Percentiles rank a stretch among this genome's conserved stretches.
These are phyloP conservation scores for Strigomonas culicis DNA, from an alignment of 208 protist species.

Conservation along the genomic window DNA sequence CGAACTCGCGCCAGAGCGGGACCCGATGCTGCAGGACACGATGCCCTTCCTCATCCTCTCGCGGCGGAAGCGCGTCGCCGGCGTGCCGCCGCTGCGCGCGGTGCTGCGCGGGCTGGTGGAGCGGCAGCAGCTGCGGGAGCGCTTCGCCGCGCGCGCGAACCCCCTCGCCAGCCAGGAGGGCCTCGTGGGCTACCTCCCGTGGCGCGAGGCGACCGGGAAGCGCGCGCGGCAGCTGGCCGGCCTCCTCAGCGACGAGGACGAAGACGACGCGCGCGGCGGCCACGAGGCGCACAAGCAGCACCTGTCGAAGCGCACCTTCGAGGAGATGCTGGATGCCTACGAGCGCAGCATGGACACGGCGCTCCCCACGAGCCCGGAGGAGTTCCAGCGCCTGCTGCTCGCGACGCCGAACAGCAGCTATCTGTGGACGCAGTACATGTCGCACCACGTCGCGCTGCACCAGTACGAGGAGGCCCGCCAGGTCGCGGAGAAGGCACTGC, in stretches of 20 bases:
- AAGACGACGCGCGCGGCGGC: constrained; percentile 19
- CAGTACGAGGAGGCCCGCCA: constrained; percentile 88
- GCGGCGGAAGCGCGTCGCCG: constrained; percentile 29
- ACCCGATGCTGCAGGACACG: constrained; percentile 34
- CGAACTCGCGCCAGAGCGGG: constrained; percentile 58
- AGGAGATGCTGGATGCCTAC: constrained; percentile 85
- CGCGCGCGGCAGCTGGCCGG: constrained; percentile 14
- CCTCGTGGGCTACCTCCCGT: constrained; percentile 67
- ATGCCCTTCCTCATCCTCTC: constrained; percentile 76
- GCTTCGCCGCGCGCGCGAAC: neutral
- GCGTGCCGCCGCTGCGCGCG: constrained; percentile 35
- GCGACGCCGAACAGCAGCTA: constrained; percentile 90
- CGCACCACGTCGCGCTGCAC: constrained; percentile 75
- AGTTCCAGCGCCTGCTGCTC: constrained; percentile 89
- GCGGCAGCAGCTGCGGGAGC: neutral
- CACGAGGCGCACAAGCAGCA: constrained; percentile 19
- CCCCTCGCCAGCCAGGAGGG: constrained; percentile 11
- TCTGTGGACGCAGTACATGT: constrained; percentile 94
- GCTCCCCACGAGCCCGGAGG: constrained; percentile 74
- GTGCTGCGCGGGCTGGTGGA: neutral
- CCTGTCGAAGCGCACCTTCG: constrained; percentile 60
- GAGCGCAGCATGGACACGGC: constrained; percentile 71
- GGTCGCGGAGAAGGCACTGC: constrained; percentile 89
- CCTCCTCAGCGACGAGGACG: constrained; percentile 19
- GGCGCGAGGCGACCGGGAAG: constrained; percentile 23